Evolutionary conservation across 2,329 filamentous ascomycete genomes (phyloP), one percentile per base, ranked within the genome.

Genomic region (Aspergillus sergii): DNA sequence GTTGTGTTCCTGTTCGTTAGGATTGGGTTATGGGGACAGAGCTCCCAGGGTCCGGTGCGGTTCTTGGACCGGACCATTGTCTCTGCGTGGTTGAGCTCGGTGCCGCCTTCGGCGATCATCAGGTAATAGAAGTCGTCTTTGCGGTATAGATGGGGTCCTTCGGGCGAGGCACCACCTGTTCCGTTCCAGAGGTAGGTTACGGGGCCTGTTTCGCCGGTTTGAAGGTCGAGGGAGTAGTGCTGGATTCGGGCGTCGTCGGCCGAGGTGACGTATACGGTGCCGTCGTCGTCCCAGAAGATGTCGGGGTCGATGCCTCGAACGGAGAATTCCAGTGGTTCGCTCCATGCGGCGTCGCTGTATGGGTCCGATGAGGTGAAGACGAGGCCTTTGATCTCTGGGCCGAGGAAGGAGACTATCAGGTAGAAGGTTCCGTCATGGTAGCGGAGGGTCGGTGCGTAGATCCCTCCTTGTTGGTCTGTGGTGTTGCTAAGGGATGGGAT

Each of bases 111-210:
- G 2, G 65, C 68, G n/a, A 65, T 67, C 19, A 73, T 28, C 3
- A 73, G 59, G 59, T 74, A 74, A 34, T 73, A 74, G 16, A 55
- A 73, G 1, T 66, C 71, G 54, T 72, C 69, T 30, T 70, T 72
- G 36, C 68, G 67, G 57, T 72, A 74, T 28, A 66, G 61, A 55
- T 73, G 72, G 4, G 72, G 72, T 1, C 72, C 72, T 55, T 74
- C 72, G 6, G 66, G 69, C 12, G 75, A 66, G 59, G 73, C 39
- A 5, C 80, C 78, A 0, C 81, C 81, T 0, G 80, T 83, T 1
- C 84, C 83, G 36, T 82, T 80, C 83, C 84, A 84, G 21, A 66
- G 36, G n/a, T 61, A 41, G 16, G 32, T 39, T 2, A 56, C 28
- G 21, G 58, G 54, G 2, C 59, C 55, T 6, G 57, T 55, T 21